phyloP scores from a whole-genome alignment of 176 grass and related monocot genomes.

The Avena eriantha region DNA sequence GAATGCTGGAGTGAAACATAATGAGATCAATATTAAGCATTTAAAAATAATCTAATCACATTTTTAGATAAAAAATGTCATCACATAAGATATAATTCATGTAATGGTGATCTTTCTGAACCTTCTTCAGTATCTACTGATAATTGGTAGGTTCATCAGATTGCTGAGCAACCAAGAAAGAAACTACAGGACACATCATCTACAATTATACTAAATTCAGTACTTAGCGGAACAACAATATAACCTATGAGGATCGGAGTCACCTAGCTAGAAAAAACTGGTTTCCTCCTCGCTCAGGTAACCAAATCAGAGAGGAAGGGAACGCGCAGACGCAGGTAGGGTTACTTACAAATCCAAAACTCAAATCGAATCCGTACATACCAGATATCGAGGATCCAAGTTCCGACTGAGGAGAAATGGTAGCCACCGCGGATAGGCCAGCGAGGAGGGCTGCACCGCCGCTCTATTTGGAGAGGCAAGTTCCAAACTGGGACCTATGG shows the following conservation, averaged over 20 bases:
- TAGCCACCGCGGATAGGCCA: no score
- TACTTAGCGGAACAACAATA: background rate
- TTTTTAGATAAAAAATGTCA: background rate
- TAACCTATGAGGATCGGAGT: no score
- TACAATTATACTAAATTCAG: background rate
- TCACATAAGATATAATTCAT: background rate
- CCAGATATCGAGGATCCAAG: no score
- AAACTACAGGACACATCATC: background rate
- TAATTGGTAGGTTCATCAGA: background rate
- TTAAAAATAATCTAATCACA: background rate
- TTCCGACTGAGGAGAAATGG: no score
- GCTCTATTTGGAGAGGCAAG: background rate
- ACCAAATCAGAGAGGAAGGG: no score
- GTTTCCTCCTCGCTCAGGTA: no score
- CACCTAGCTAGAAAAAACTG: no score
- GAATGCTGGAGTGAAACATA: background rate
- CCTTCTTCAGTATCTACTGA: slow-evolving; percentile 26
- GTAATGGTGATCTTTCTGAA: background rate
- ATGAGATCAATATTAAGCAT: slow-evolving; percentile 18
- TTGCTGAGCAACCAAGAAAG: background rate
- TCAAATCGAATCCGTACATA: no score
- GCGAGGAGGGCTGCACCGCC: background rate
- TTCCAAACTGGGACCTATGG: background rate
- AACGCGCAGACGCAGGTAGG: no score
- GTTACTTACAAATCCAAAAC: no score